A percentile compares a stretch with the other conserved stretches of the same genome.
Evolutionary conservation across 1,139 yeast genomes (phyloP).

Genomic region (Sugiyamaella xylanicola): DNA sequence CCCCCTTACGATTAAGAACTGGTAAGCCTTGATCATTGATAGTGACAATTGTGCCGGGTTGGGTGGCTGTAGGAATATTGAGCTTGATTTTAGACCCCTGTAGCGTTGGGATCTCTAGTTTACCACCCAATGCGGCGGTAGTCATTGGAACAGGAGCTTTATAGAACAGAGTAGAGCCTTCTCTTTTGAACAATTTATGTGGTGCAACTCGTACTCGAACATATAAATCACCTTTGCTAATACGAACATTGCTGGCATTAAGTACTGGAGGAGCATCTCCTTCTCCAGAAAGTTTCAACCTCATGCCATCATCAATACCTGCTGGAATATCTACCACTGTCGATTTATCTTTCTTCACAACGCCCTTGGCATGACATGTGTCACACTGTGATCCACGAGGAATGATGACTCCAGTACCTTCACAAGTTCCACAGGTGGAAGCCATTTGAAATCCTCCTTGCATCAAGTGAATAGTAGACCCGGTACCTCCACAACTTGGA

Average conservation of each 20-base stretch:
- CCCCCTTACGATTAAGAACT: constrained; percentile 53
- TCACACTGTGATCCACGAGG: constrained; percentile 70
- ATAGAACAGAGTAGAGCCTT: constrained; percentile 64
- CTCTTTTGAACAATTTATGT: constrained; percentile 70
- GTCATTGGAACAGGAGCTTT: constrained; percentile 80
- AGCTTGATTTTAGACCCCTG: constrained; percentile 57
- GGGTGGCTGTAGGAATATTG: constrained; percentile 86
- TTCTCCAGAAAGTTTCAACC: constrained; percentile 80
- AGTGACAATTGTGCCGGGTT: constrained; percentile 70
- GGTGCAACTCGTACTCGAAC: constrained; percentile 76
- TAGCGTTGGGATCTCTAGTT: constrained; percentile 81
- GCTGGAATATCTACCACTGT: constrained; percentile 84
- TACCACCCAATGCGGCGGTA: constrained; percentile 96
- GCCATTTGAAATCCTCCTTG: constrained; percentile 98
- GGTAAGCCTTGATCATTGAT: constrained; percentile 93
- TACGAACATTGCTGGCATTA: constrained; percentile 51
- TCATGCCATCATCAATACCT: constrained; percentile 84
- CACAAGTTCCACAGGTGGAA: constrained; percentile 85
- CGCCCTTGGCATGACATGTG: constrained; percentile 90
- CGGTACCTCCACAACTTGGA: constrained; percentile 89
- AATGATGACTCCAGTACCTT: constrained; percentile 83
- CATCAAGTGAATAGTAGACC: constrained; percentile 80
- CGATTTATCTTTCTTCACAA: constrained; percentile 62
- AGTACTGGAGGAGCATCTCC: constrained; percentile 80
- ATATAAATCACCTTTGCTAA: constrained; percentile 82